A percentile compares a stretch with the other conserved stretches of the same genome.
These are phyloP conservation scores for Dimargaris cristalligena DNA, from an alignment of 192 early-diverging fungal species.

Conservation along the genomic window DNA sequence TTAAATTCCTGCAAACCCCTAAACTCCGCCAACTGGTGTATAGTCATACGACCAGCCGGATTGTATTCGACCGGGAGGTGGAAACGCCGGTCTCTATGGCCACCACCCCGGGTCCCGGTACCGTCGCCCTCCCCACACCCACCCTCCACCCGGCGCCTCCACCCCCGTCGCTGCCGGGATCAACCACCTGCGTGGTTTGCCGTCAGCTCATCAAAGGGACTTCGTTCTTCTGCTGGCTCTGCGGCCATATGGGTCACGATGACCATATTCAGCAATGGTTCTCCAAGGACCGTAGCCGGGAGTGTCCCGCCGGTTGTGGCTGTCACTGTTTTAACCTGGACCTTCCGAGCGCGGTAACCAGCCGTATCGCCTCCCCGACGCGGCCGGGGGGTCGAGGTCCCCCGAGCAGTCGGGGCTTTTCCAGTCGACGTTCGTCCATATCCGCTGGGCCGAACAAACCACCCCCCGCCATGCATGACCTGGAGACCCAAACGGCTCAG, in stretches of 20 bases:
- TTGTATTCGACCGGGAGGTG: background rate
- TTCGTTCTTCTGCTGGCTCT: conserved; percentile 3
- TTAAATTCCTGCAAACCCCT: conserved; percentile 1
- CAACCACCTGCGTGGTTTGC: conserved; percentile 2
- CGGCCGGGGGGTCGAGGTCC: no score
- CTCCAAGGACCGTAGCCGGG: background rate
- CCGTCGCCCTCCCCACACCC: no score
- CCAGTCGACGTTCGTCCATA: no score
- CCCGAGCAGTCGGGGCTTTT: no score
- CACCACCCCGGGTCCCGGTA: no score
- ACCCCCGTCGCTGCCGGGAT: no score
- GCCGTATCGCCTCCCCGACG: no score
- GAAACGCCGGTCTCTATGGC: background rate
- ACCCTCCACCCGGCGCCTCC: no score
- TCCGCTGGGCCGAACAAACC: no score
- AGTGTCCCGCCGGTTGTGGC: conserved; percentile 6
- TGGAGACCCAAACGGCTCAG: no score
- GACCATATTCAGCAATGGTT: conserved; percentile 4
- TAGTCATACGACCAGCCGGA: background rate
- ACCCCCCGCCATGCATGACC: no score
- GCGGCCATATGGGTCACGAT: conserved; percentile 1
- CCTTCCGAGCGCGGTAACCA: no score
- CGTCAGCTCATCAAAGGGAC: conserved; percentile 5
- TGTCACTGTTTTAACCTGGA: background rate
- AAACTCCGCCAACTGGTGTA: background rate